Conservation (phyloP, 2,329 filamentous ascomycete species). For the Colletotrichum somersetense region DNA sequence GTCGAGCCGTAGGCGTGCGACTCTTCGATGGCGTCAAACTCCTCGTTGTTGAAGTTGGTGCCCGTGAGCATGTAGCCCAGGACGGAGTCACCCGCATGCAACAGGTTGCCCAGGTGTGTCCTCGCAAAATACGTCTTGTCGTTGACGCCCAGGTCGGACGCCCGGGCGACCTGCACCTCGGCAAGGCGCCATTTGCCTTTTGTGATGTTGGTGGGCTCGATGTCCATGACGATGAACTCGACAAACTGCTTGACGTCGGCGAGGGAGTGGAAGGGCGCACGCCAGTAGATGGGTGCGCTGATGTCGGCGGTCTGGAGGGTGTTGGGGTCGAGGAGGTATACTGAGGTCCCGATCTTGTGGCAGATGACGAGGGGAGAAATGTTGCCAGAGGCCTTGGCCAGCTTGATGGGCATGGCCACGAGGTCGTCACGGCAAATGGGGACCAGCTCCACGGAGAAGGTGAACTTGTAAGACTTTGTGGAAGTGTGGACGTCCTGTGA, state of each 20-base stretch:
- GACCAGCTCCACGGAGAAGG: constrained; percentile 88
- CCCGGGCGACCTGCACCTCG: constrained; percentile 88
- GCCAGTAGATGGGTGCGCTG: constrained; percentile 87
- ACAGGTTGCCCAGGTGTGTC: constrained; percentile 87
- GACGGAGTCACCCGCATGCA: constrained; percentile 91
- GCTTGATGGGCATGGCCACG: constrained; percentile 89
- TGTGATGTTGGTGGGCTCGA: constrained; percentile 80
- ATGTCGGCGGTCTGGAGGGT: constrained; percentile 94
- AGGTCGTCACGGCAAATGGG: constrained; percentile 98
- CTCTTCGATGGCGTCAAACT: constrained; percentile 85
- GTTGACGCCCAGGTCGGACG: constrained; percentile 87
- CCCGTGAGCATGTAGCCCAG: constrained; percentile 91
- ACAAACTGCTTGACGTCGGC: constrained; percentile 87
- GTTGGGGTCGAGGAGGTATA: constrained; percentile 90
- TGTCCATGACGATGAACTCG: constrained; percentile 96
- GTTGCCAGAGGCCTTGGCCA: constrained; percentile 89
- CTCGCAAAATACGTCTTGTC: constrained; percentile 90
- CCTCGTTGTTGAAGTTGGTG: constrained; percentile 90
- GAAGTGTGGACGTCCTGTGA: constrained; percentile 93
- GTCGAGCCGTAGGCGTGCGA: constrained; percentile 80
- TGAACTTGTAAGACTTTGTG: constrained; percentile 94
- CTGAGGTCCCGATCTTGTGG: constrained; percentile 83
- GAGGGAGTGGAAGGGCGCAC: constrained; percentile 85
- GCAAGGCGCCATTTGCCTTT: constrained; percentile 88
- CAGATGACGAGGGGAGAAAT: constrained; percentile 89